These are phyloP conservation scores for Xylaria sp. DNA, from an alignment of 2,329 filamentous ascomycete genomes.

Conservation along the genomic window DNA sequence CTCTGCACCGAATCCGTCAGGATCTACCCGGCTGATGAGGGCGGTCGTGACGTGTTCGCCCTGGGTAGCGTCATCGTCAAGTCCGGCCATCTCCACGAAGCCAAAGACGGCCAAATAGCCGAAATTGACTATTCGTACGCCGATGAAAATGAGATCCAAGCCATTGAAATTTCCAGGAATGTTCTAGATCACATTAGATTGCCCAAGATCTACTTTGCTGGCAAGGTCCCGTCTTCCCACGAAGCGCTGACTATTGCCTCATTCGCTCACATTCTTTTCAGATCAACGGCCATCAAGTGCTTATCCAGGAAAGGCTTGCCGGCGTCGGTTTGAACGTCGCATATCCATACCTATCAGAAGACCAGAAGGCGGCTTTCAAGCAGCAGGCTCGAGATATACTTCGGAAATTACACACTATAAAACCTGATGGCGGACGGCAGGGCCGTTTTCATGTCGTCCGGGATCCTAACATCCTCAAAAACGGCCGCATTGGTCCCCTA, in stretches of 20 bases:
- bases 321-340: slow-evolving; percentile 46
- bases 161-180: slow-evolving; percentile 37
- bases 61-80: slow-evolving; percentile 29
- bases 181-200: slow-evolving; percentile 40
- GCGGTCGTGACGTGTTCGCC: slow-evolving; percentile 49
- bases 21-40: slow-evolving; percentile 44
- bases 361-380: slow-evolving; percentile 44
- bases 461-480: slow-evolving; percentile 29
- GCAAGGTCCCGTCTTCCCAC: slow-evolving; percentile 41
- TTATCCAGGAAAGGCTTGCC: slow-evolving; percentile 47
- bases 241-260: not conserved
- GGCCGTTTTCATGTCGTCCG: slow-evolving; percentile 35
- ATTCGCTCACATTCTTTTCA: slow-evolving; percentile 24
- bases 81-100: slow-evolving; percentile 25
- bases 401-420: slow-evolving; percentile 32
- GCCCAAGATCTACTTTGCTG: slow-evolving; percentile 47
- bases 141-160: slow-evolving; percentile 48
- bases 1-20: slow-evolving; percentile 38
- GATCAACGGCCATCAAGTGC: slow-evolving; percentile 45
- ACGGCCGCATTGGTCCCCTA: slow-evolving; percentile 38
- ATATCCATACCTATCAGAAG: slow-evolving; percentile 43
- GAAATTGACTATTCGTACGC: slow-evolving; percentile 48
- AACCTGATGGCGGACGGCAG: slow-evolving; percentile 6
- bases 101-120: slow-evolving; percentile 27
- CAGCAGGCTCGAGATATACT: slow-evolving; percentile 44